phyloP scores from a whole-genome alignment of 2,329 filamentous ascomycete species.

The Fusarium sp. region DNA sequence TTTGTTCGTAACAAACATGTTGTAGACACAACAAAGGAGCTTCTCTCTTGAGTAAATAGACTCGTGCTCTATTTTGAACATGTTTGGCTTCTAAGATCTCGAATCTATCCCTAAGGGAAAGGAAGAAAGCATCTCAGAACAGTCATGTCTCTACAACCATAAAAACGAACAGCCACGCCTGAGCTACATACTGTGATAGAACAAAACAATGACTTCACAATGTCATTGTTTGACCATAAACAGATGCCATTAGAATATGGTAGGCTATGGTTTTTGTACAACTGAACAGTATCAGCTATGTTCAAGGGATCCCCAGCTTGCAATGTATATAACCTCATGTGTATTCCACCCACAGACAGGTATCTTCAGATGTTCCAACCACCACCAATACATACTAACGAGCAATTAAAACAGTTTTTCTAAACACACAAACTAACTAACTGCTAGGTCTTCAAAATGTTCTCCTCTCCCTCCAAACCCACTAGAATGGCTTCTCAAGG shows the following conservation, averaged over 20 bases:
- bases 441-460: neutral
- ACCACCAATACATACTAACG: neutral
- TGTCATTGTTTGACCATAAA: neutral
- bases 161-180: too few species aligned
- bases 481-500: neutral
- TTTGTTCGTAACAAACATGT: neutral
- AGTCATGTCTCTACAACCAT: neutral
- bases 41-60: neutral
- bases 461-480: neutral
- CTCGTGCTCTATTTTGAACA: neutral
- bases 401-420: neutral
- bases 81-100: neutral
- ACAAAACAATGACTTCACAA: neutral
- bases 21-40: neutral
- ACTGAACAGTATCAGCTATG: neutral
- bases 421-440: neutral
- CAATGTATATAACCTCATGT: neutral
- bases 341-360: too few species aligned
- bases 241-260: neutral
- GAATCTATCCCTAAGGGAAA: neutral
- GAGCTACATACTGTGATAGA: neutral
- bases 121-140: neutral
- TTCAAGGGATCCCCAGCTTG: neutral
- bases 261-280: neutral
- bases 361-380: neutral